Evolutionary conservation across 2,329 filamentous ascomycete genomes (phyloP).

Genomic region (Botrytis aclada): DNA sequence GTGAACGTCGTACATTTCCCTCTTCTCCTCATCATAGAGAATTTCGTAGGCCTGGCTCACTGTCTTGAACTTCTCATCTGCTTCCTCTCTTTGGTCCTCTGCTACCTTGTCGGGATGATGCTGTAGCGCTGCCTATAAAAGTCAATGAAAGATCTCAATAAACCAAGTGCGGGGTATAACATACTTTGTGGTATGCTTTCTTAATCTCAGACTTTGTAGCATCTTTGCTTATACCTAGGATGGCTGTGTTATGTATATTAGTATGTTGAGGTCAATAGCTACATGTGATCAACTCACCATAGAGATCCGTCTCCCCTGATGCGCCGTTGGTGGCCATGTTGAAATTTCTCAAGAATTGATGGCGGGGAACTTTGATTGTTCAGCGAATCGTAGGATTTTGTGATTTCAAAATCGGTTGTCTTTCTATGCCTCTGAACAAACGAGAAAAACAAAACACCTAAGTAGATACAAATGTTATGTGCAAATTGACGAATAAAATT

Average conservation of each 20-base stretch:
- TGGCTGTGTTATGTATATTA: conserved; percentile 53
- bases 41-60: conserved; percentile 97
- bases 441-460: neutral
- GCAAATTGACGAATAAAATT: neutral
- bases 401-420: neutral
- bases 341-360: conserved; percentile 17
- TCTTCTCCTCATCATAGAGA: conserved; percentile 91
- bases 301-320: conserved; percentile 53
- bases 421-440: neutral
- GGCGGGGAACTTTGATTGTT: conserved; percentile 6
- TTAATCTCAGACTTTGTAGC: conserved; percentile 81
- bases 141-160: conserved; percentile 25
- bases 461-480: conserved; percentile 9
- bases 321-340: conserved; percentile 35
- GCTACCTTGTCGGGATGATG: conserved; percentile 96
- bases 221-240: conserved; percentile 70
- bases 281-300: conserved; percentile 46
- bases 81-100: conserved; percentile 76
- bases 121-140: conserved; percentile 69
- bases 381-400: neutral
- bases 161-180: conserved; percentile 19
- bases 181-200: conserved; percentile 92
- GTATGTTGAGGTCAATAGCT: conserved; percentile 2
- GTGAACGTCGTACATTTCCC: conserved; percentile 85
- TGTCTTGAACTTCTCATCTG: conserved; percentile 89